phyloP scores from a whole-genome alignment of 2,329 filamentous ascomycete genomes.

The Diaporthe amygdali region DNA sequence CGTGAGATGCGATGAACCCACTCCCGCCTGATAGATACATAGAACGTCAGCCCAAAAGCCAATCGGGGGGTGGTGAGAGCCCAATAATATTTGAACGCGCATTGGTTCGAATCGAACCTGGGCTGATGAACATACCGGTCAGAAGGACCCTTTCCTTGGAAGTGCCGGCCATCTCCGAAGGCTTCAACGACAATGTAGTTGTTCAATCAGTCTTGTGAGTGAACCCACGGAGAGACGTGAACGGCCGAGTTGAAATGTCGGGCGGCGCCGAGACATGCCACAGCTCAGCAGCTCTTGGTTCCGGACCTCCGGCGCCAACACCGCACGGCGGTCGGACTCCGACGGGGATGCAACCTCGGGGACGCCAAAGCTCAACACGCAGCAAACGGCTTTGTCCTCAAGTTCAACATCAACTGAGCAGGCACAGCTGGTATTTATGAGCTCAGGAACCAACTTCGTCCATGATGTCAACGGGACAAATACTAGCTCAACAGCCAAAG shows the following conservation, averaged over 20 bases:
- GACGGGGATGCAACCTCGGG: background rate
- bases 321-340: slow-evolving; percentile 2
- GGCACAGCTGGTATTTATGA: background rate
- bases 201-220: background rate
- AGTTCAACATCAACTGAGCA: background rate
- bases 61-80: too few relatives aligned
- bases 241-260: background rate
- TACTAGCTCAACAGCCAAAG: background rate
- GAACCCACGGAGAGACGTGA: background rate
- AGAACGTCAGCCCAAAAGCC: background rate
- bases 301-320: slow-evolving; percentile 3
- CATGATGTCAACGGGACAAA: background rate
- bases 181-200: background rate
- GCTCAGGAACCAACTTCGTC: background rate
- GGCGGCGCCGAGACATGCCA: background rate
- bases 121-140: slow-evolving; percentile 27
- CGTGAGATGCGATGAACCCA: slow-evolving; percentile 60
- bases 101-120: too few relatives aligned
- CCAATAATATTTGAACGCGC: too few relatives aligned
- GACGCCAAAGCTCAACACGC: background rate
- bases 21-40: slow-evolving; percentile 43
- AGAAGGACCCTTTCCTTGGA: slow-evolving; percentile 31
- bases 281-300: background rate
- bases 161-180: background rate
- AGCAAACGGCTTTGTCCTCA: background rate